Conservation (phyloP, 805 yeast genomes). For the Wickerhamomyces sydowiorum region DNA sequence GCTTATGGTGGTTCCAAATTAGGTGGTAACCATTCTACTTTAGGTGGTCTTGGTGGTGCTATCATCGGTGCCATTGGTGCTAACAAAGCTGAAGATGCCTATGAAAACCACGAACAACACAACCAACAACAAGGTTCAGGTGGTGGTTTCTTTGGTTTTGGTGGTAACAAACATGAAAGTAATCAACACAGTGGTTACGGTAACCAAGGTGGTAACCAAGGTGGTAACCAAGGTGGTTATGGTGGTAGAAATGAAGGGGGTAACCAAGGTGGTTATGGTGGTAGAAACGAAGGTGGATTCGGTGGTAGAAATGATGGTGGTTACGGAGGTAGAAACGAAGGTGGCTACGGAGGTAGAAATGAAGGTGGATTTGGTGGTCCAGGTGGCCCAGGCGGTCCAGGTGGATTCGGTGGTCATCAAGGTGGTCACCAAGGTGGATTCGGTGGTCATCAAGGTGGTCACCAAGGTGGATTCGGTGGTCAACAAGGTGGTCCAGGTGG, state of each 20-base stretch:
- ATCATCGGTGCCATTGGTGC: constrained; percentile 50
- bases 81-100: constrained; percentile 39
- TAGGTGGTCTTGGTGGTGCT: constrained; percentile 48
- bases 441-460: constrained; percentile 16
- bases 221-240: constrained; percentile 11
- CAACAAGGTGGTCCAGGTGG: constrained; percentile 3
- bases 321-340: constrained; percentile 4
- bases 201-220: constrained; percentile 7
- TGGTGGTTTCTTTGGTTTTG: constrained; percentile 13
- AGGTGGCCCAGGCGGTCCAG: constrained; percentile 16
- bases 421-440: constrained; percentile 15
- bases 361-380: constrained; percentile 10
- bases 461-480: constrained; percentile 6
- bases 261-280: constrained; percentile 9
- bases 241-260: too few relatives aligned
- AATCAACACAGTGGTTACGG: constrained; percentile 9
- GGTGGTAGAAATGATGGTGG: constrained; percentile 4
- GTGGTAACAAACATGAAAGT: constrained; percentile 5
- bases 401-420: constrained; percentile 16
- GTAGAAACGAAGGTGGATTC: constrained; percentile 12
- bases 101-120: constrained; percentile 22
- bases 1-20: constrained; percentile 45
- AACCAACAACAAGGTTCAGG: constrained; percentile 16
- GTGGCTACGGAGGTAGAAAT: constrained; percentile 7
- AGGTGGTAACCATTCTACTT: constrained; percentile 28